A percentile compares a stretch with the other conserved stretches of the same genome.
phyloP scores from a whole-genome alignment of 2,329 filamentous ascomycete species.

The Penicillium thymicola region DNA sequence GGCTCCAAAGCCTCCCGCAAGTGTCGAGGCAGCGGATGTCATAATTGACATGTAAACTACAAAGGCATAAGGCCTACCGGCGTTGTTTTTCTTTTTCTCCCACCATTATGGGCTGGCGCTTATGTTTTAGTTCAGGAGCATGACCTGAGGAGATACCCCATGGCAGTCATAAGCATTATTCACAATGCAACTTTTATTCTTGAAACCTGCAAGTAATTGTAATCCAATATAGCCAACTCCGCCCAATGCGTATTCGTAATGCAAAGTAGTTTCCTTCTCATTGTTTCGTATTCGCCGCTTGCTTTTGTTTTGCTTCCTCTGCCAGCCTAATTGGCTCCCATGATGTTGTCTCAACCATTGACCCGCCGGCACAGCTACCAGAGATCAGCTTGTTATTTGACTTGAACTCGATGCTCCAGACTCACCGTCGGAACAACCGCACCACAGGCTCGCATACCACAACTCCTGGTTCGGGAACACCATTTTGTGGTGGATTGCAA shows the following conservation, averaged over 20 bases:
- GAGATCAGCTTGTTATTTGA: slow-evolving; percentile 9
- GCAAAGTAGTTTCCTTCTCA: slow-evolving; percentile 7
- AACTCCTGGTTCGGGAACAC: slow-evolving; percentile 41
- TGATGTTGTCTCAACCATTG: slow-evolving; percentile 61
- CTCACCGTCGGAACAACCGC: slow-evolving; percentile 58
- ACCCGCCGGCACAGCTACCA: slow-evolving; percentile 48
- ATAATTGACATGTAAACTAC: slow-evolving; percentile 22
- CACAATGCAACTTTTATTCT: slow-evolving; percentile 11
- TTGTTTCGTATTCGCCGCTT: slow-evolving; percentile 26
- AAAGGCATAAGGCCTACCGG: slow-evolving; percentile 11
- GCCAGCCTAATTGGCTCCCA: slow-evolving; percentile 49
- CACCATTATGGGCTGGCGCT: slow-evolving; percentile 13
- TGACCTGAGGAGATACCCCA: slow-evolving; percentile 36
- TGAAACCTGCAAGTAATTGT: slow-evolving; percentile 4
- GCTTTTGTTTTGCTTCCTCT: slow-evolving; percentile 33
- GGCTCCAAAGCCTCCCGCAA: slow-evolving; percentile 23
- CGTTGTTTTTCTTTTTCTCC: slow-evolving; percentile 8
- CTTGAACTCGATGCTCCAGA: not conserved
- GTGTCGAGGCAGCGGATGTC: slow-evolving; percentile 24
- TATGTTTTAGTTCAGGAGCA: slow-evolving; percentile 17
- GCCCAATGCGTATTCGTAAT: slow-evolving; percentile 12
- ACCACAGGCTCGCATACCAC: slow-evolving; percentile 57
- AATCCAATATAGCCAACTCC: slow-evolving; percentile 14
- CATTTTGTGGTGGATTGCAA: slow-evolving; percentile 53
- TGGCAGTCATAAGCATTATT: slow-evolving; percentile 16